Conservation (phyloP, 352 stramenopile genomes). For the Pythium scleroteichum region DNA sequence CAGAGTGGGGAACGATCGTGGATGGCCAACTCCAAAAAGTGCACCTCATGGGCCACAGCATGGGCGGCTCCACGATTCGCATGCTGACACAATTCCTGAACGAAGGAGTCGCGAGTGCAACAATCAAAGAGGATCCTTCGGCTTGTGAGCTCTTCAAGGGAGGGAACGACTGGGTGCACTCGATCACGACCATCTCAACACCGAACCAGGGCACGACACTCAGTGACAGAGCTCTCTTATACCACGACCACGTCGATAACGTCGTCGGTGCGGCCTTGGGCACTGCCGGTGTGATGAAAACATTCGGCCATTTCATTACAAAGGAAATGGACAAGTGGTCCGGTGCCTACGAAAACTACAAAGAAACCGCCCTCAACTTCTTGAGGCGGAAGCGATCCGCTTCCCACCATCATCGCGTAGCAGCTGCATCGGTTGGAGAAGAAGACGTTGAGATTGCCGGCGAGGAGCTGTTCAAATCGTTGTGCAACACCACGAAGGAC, state of each 20-base stretch:
- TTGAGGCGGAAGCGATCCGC: too few relatives aligned
- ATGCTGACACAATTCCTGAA: conserved; percentile 19
- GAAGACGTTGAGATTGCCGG: too few relatives aligned
- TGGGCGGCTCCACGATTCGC: conserved; percentile 18
- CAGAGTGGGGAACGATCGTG: conserved; percentile 25
- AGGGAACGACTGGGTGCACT: conserved; percentile 25
- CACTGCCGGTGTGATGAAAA: not conserved
- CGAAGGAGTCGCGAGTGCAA: conserved; percentile 2
- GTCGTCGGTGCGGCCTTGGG: not conserved
- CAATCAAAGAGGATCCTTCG: conserved; percentile 8
- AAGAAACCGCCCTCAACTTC: conserved; percentile 3
- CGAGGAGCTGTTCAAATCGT: too few relatives aligned
- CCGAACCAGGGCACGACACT: conserved; percentile 16
- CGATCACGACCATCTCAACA: conserved; percentile 14
- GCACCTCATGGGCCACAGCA: conserved; percentile 30
- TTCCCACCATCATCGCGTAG: too few relatives aligned
- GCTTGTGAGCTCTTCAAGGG: conserved; percentile 11
- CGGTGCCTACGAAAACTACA: not conserved
- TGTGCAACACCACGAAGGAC: too few relatives aligned
- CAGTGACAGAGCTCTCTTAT: not conserved
- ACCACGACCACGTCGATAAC: not conserved
- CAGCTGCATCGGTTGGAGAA: conserved; percentile 6
- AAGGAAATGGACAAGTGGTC: conserved; percentile 15
- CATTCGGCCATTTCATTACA: conserved; percentile 6
- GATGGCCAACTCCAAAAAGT: conserved; percentile 29